Conservation (phyloP, 2,329 filamentous ascomycete species). For the Coleophoma crateriformis region DNA sequence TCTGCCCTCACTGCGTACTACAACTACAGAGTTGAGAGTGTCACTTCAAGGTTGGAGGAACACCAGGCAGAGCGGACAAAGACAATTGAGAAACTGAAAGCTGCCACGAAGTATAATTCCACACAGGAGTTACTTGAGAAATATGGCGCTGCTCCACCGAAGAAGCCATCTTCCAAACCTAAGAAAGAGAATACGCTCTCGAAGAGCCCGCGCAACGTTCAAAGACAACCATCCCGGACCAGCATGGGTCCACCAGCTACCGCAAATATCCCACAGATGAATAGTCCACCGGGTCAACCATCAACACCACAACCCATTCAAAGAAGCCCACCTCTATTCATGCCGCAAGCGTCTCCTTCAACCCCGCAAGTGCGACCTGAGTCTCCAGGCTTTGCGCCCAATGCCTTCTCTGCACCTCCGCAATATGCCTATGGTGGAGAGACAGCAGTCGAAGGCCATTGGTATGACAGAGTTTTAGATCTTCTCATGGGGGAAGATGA, state of each 20-base stretch:
- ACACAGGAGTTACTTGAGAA: slow-evolving; percentile 91
- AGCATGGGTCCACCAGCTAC: slow-evolving; percentile 53
- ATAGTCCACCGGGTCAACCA: slow-evolving; percentile 16
- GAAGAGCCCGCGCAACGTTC: slow-evolving; percentile 11
- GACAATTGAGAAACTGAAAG: slow-evolving; percentile 92
- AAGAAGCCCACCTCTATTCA: slow-evolving; percentile 14
- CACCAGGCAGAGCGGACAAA: slow-evolving; percentile 74
- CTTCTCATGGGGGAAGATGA: slow-evolving; percentile 93
- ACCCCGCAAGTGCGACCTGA: slow-evolving; percentile 12
- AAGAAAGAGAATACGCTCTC: slow-evolving; percentile 18
- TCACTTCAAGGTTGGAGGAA: slow-evolving; percentile 64
- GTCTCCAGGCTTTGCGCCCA: slow-evolving; percentile 66
- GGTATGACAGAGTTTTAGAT: slow-evolving; percentile 94
- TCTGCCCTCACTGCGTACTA: slow-evolving; percentile 64
- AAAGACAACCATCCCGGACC: slow-evolving; percentile 33
- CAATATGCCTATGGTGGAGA: slow-evolving; percentile 21
- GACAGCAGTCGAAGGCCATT: slow-evolving; percentile 46
- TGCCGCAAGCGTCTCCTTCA: slow-evolving; percentile 15
- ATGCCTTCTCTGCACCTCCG: slow-evolving; percentile 48
- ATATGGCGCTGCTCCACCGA: slow-evolving; percentile 59
- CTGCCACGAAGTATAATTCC: slow-evolving; percentile 92
- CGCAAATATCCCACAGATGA: slow-evolving; percentile 50
- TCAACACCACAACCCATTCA: slow-evolving; percentile 8
- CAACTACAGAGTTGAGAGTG: slow-evolving; percentile 70
- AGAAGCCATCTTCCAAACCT: slow-evolving; percentile 7